Evolutionary conservation across 176 grass and related monocot species (phyloP), one percentile per base, ranked within the genome.

Genomic region (Pontederia crassipes): DNA sequence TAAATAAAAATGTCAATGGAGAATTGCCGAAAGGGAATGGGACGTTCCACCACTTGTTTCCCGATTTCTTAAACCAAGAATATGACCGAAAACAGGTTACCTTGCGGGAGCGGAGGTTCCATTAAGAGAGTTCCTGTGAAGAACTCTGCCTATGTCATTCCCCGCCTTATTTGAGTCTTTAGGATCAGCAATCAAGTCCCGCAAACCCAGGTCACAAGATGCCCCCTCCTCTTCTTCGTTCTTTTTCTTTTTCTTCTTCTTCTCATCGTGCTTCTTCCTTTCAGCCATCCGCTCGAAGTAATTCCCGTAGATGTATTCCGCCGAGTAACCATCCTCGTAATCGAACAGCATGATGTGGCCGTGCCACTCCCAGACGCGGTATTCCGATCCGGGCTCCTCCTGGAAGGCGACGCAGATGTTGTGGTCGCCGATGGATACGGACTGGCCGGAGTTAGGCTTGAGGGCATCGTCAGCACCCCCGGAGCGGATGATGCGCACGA

Each of bases 281-380:
- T 57, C 82, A 8, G 59, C 56, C n/a, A 88, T 77, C 32, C 68
- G 79, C 62, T 99, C 88, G 55, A 93, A 86, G 88, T 99, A 79
- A 77, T 93, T 89, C 28, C 94, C 94, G 24, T 93, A 93, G 26
- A 99, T 81, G 20, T 99, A 99, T 75, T 99, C 88, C 1, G 88
- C 85, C 12, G 81, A 81, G 85, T 99, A 99, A 10, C 94, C 88
- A 18, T 93, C 79, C 49, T 86, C 84, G 67, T 98, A 84, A 68
- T 93, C 94, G 48, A 93, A 98, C 48, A 98, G 65, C 94, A 93
- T 98, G 61, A 98, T 75, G 61, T 98, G 88, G 48, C 94, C 94
- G 46, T 98, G 94, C 94, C 94, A 98, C 79, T 98, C 84, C 91
- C 91, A 96, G 4, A 96, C 83, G 10, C 91, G 80, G 76, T 96